Conservation (phyloP, 2,329 filamentous ascomycete genomes). For the Claviceps sp. region DNA sequence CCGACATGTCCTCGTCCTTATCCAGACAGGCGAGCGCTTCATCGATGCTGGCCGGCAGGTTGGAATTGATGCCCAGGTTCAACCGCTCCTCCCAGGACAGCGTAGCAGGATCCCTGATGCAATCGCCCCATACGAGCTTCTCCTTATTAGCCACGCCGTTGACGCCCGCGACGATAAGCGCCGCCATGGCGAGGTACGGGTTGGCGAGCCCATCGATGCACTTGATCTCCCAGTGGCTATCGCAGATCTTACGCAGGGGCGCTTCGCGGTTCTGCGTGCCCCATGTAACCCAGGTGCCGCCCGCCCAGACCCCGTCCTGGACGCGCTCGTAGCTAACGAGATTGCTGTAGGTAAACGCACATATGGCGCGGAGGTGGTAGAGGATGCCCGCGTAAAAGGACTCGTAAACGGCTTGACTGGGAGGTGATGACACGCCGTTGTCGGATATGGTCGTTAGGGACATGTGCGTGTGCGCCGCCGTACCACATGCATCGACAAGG, state of each 20-base stretch:
- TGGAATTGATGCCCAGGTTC: slow-evolving; percentile 37
- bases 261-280: slow-evolving; percentile 70
- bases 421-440: not conserved
- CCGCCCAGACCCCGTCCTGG: slow-evolving; percentile 58
- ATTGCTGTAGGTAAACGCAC: slow-evolving; percentile 55
- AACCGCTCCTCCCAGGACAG: slow-evolving; percentile 34
- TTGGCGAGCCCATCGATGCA: slow-evolving; percentile 70
- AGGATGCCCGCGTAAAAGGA: slow-evolving; percentile 62
- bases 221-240: slow-evolving; percentile 65
- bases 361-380: slow-evolving; percentile 48
- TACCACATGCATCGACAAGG: slow-evolving; percentile 42
- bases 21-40: slow-evolving; percentile 41
- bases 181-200: slow-evolving; percentile 47
- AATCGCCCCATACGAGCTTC: slow-evolving; percentile 37
- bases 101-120: slow-evolving; percentile 36
- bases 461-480: slow-evolving; percentile 56
- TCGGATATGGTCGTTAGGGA: slow-evolving; percentile 35
- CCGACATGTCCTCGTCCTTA: slow-evolving; percentile 30
- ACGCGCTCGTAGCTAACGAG: slow-evolving; percentile 56
- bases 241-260: slow-evolving; percentile 53
- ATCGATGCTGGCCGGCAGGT: slow-evolving; percentile 39
- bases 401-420: slow-evolving; percentile 34
- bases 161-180: slow-evolving; percentile 19
- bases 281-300: slow-evolving; percentile 69
- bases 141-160: slow-evolving; percentile 16